These are phyloP conservation scores for Ambrosia artemisiifolia DNA, from an alignment of 129 eudicot genomes.

Conservation along the genomic window DNA sequence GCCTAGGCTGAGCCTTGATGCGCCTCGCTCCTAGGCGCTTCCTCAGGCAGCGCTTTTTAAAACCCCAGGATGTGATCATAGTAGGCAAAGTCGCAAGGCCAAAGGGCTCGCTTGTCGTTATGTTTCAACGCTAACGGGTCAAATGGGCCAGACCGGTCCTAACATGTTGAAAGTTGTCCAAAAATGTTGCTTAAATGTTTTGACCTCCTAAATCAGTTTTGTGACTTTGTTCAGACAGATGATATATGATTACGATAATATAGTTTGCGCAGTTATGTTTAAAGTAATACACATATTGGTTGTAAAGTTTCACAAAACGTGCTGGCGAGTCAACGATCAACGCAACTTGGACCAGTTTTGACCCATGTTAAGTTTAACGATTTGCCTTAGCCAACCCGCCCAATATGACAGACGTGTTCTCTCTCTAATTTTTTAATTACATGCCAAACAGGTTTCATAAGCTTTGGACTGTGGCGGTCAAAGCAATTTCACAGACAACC, in stretches of 20 bases:
- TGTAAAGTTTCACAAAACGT: neutral
- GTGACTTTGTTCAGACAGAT: neutral
- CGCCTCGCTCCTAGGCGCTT: no score
- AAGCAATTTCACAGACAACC: constrained; percentile 58
- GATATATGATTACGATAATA: no score
- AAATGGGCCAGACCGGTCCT: neutral
- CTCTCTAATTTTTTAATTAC: constrained; percentile 20
- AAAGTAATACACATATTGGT: no score
- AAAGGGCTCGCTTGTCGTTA: neutral
- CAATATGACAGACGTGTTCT: neutral
- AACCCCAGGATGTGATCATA: no score
- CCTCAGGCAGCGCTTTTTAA: no score
- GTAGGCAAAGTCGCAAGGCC: no score
- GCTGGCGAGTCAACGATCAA: neutral
- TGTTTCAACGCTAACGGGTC: neutral
- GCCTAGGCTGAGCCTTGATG: no score
- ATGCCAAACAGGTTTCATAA: constrained; percentile 61
- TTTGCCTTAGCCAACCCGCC: no score
- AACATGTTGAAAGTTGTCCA: neutral
- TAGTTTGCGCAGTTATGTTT: neutral
- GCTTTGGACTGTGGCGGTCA: constrained; percentile 88
- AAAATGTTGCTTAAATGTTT: neutral
- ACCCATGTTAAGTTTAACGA: neutral
- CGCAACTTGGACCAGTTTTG: neutral
- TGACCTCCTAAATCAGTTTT: neutral